Evolutionary conservation across 2,329 filamentous ascomycete species (phyloP).

Genomic region (Arthrobotrys conoides): DNA sequence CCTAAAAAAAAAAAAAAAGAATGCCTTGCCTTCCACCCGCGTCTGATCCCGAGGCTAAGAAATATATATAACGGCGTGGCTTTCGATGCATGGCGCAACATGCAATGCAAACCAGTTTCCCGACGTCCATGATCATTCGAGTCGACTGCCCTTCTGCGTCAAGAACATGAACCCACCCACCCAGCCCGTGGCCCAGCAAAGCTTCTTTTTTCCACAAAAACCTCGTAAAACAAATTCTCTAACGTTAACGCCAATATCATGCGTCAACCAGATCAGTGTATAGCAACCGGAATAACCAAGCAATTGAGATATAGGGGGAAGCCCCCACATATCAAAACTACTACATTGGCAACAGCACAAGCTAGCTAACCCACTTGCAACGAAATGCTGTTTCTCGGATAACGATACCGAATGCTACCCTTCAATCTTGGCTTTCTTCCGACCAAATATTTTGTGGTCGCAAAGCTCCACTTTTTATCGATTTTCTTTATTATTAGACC

Average conservation of each 20-base stretch:
- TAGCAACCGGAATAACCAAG: conserved; percentile 9
- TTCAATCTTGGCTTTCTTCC: conserved; percentile 9
- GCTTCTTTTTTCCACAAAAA: not conserved
- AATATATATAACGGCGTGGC: too few species aligned
- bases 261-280: conserved; percentile 1
- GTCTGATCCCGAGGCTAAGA: too few species aligned
- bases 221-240: not conserved
- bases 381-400: not conserved
- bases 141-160: not conserved
- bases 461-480: not conserved
- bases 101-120: not conserved
- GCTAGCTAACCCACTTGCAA: not conserved
- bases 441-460: not conserved
- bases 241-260: not conserved
- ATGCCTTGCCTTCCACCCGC: not conserved
- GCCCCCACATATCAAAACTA: conserved; percentile 5
- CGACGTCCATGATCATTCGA: conserved; percentile 6
- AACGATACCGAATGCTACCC: conserved; percentile 12
- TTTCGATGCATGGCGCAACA: too few species aligned
- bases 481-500: not conserved
- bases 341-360: not conserved
- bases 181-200: not conserved
- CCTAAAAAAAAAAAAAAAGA: not conserved
- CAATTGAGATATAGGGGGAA: not conserved
- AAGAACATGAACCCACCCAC: not conserved